Base-by-base conservation (phyloP, 306 rosid species). In the Heteromeles arbutifolia region DNA sequence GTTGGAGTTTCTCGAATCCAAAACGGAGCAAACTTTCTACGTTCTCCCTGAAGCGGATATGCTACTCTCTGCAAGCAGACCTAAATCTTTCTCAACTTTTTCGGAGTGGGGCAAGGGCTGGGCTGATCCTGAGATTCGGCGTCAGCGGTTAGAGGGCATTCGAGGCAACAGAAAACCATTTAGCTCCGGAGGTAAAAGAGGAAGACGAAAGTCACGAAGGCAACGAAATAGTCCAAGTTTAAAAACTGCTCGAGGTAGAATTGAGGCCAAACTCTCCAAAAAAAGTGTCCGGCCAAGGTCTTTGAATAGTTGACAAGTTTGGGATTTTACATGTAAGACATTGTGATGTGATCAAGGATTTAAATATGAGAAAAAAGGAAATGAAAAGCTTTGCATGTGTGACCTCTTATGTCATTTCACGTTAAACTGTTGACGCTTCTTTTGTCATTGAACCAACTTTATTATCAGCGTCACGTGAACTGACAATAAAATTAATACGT, bases 91-190 rank as follows among this genome's bases (percentile, higher is more conserved):
- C 82, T 88, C 97, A 22, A 81, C 88, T 58, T 92, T 94, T 90
- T 85, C 95, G 0, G 95, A 92, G 48, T 94, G 96, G 97, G 92
- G 93, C 79, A 88, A 75, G 66, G 96, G 97, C 74, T 94, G 97
- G 98, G 98, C 96, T 11, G 93, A 94, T 87, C 97, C 98, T 54
- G 93, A 86, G 87, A 92, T 94, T 73, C 95, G 97, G 37, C 96
- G 84, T 52, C 93, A 88, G 75, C 90, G 98, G 58, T 84, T 94
- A 41, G 86, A 86, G 73, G 79, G 78, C 77, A 82, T 84, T 67
- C 90, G 37, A 52, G 52, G 4, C 37, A 50, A 50, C 57, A 74
- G 81, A 76, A 83, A 78, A 75, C 84, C 67, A 57, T 63, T 26
- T 24, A 57, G 32, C 62, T 22, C 79, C 1, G 32, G 1, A 32